These are phyloP conservation scores for Globisporangium alternatum DNA, from an alignment of 352 stramenopile genomes.

Conservation along the genomic window DNA sequence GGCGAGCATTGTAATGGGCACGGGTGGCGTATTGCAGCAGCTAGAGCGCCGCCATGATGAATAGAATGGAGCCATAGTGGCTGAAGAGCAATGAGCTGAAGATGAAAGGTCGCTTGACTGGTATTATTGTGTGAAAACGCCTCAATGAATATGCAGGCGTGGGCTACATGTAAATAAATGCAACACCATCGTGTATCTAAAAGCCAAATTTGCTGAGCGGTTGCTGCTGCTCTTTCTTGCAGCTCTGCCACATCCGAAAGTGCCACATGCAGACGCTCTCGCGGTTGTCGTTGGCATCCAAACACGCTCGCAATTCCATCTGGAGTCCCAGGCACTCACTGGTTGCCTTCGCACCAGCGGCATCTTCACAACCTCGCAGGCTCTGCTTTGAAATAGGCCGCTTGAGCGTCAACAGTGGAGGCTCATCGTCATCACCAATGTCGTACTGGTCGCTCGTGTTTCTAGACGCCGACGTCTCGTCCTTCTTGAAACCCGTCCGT, in stretches of 20 bases:
- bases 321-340: neutral
- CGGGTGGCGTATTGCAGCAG: too few species aligned
- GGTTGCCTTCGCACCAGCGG: neutral
- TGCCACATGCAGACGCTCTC: slow-evolving; percentile 12
- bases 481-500: neutral
- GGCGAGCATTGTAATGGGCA: too few species aligned
- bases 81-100: too few species aligned
- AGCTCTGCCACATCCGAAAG: neutral
- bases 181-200: neutral
- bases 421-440: neutral
- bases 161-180: neutral
- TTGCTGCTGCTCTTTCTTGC: slow-evolving; percentile 2
- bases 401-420: too few species aligned
- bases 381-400: too few species aligned
- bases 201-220: neutral
- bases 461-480: neutral
- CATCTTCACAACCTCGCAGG: too few species aligned
- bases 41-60: too few species aligned
- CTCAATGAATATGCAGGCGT: neutral
- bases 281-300: slow-evolving; percentile 9
- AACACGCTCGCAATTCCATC: slow-evolving; percentile 3
- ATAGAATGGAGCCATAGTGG: too few species aligned
- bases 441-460: neutral
- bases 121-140: too few species aligned
- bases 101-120: too few species aligned